A percentile compares a stretch with the other conserved stretches of the same genome.
Evolutionary conservation across 2,329 filamentous ascomycete genomes (phyloP).

Genomic region (Lecanicillium sp.): DNA sequence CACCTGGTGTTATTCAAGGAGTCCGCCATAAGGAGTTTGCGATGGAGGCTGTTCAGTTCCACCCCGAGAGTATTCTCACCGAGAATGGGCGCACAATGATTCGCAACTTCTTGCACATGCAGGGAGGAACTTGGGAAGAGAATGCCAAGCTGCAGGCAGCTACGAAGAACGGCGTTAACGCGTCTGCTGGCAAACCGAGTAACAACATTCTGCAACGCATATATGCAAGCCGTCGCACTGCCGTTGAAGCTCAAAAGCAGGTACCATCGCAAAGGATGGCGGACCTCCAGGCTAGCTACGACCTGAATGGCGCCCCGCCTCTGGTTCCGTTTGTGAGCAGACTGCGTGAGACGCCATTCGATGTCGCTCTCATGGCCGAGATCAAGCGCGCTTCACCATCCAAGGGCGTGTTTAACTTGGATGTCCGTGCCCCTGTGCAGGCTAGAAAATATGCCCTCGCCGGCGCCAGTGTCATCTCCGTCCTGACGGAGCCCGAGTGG

Average conservation of each 20-base stretch:
- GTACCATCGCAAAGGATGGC: conserved; percentile 76
- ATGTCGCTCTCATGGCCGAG: conserved; percentile 92
- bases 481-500: conserved; percentile 98
- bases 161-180: conserved; percentile 17
- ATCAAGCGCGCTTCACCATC: conserved; percentile 96
- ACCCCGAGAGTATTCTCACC: conserved; percentile 94
- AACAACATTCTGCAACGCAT: conserved; percentile 87
- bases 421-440: conserved; percentile 81
- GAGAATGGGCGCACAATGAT: conserved; percentile 84
- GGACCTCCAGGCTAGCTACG: conserved; percentile 81
- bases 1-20: conserved; percentile 89
- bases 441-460: conserved; percentile 87
- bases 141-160: conserved; percentile 52
- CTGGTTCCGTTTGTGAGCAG: conserved; percentile 73
- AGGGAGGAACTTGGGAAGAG: conserved; percentile 85
- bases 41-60: conserved; percentile 96
- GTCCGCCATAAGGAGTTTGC: conserved; percentile 86
- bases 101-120: conserved; percentile 82
- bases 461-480: conserved; percentile 93
- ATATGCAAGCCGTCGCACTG: conserved; percentile 69
- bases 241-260: conserved; percentile 72
- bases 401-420: conserved; percentile 86
- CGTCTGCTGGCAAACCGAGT: conserved; percentile 35
- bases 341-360: conserved; percentile 72
- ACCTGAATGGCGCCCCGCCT: conserved; percentile 77